Percentiles rank a stretch among this genome's conserved stretches.
phyloP scores from a whole-genome alignment of 1,139 yeast genomes.

The Candida gigantensis region DNA sequence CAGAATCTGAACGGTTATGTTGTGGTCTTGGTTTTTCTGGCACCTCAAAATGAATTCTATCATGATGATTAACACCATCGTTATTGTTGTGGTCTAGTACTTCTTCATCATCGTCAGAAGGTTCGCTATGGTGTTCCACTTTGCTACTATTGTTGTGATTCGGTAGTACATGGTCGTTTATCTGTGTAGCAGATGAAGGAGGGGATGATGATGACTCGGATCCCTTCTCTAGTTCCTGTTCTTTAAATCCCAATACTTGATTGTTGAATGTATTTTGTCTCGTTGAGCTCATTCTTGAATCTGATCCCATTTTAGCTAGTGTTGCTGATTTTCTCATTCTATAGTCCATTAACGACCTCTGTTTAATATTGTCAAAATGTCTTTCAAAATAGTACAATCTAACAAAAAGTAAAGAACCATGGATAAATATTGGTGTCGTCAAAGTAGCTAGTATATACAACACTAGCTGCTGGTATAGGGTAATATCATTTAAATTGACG shows the following conservation, averaged over 20 bases:
- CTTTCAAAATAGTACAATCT: slow-evolving; percentile 89
- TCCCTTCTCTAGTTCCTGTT: slow-evolving; percentile 3
- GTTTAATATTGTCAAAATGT: slow-evolving; percentile 79
- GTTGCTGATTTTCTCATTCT: slow-evolving; percentile 82
- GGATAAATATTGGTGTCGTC: slow-evolving; percentile 88
- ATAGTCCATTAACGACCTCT: slow-evolving; percentile 69
- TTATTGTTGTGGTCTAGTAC: slow-evolving; percentile 4
- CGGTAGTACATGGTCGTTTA: slow-evolving; percentile 1
- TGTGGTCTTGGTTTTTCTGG: slow-evolving; percentile 7
- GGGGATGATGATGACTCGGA: slow-evolving; percentile 5
- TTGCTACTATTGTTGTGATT: slow-evolving; percentile 13
- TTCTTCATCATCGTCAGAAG: slow-evolving; percentile 25
- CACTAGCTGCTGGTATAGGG: slow-evolving; percentile 75
- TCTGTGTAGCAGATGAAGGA: slow-evolving; percentile 13
- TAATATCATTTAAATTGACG: slow-evolving; percentile 59
- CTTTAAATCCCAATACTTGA: slow-evolving; percentile 31
- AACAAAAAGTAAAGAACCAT: slow-evolving; percentile 75
- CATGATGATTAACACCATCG: slow-evolving; percentile 63
- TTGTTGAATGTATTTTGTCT: slow-evolving; percentile 40
- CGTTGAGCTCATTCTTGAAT: slow-evolving; percentile 29
- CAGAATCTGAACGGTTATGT: slow-evolving; percentile 13
- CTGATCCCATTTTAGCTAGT: slow-evolving; percentile 54
- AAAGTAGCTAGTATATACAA: slow-evolving; percentile 61
- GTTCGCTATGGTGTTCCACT: slow-evolving; percentile 40
- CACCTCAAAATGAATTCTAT: slow-evolving; percentile 32